Conservation (phyloP, 495 filamentous ascomycete species). For the Penicillium verhagenii region DNA sequence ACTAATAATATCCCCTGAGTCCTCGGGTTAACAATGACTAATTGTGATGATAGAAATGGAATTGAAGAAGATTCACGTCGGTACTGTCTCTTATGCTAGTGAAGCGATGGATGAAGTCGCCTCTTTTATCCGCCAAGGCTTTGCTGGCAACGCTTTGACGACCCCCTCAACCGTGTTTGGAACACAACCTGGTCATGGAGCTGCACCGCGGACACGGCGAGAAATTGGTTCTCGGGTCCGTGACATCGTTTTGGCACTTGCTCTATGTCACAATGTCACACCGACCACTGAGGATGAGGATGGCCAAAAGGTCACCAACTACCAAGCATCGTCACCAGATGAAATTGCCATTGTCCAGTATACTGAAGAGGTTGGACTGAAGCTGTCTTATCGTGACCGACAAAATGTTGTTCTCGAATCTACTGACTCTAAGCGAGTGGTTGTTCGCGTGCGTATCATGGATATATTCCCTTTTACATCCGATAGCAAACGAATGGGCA, state of each 20-base stretch:
- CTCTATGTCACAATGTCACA: constrained; percentile 96
- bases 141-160: constrained; percentile 59
- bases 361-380: constrained; percentile 89
- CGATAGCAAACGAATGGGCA: constrained; percentile 98
- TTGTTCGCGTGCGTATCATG: constrained; percentile 85
- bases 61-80: constrained; percentile 96
- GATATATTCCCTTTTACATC: constrained; percentile 98
- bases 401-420: constrained; percentile 79
- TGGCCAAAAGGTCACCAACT: constrained; percentile 74
- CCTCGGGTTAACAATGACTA: background rate
- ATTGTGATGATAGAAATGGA: constrained; percentile 71
- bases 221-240: constrained; percentile 92
- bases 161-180: constrained; percentile 72
- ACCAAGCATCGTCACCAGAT: constrained; percentile 96
- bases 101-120: constrained; percentile 98
- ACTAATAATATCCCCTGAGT: constrained; percentile 3
- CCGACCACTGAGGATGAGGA: constrained; percentile 83
- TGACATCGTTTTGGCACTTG: constrained; percentile 86
- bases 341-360: constrained; percentile 98
- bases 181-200: constrained; percentile 54
- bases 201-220: constrained; percentile 75
- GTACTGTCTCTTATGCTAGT: constrained; percentile 95
- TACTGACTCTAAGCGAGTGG: constrained; percentile 68
- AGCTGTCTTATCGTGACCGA: constrained; percentile 81
- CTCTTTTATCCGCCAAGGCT: constrained; percentile 79